Base-by-base conservation (phyloP, 805 yeast genomes). In the Saccharomycopsis fibuligera region DNA sequence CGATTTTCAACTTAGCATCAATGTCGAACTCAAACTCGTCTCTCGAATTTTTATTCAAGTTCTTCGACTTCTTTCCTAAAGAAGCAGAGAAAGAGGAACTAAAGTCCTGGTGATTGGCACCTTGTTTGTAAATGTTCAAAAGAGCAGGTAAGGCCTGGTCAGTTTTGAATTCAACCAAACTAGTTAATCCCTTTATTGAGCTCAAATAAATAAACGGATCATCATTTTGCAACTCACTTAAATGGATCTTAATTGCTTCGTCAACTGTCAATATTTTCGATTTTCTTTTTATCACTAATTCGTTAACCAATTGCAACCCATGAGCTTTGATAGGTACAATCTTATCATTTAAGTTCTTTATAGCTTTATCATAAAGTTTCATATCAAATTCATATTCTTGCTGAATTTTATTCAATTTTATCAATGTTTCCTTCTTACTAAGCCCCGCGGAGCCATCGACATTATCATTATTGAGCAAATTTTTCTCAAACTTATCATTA, bases 171-270 rank as follows among this genome's bases (percentile, higher is more conserved):
- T 68, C 76, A n/a, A 84, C 62, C 35, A 89, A 62, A 14, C 75
- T 69, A 39, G 79, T 82, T 23, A 93, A 64, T 0, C 93, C 90
- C 58, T 85, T 87, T 53, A 93, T 86, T 0, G 83, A 84, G 59
- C 87, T 91, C 47, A 93, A 62, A 60, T 87, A 93, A 14, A 93
- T 78, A 62, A 81, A 91, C 0, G 99, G 96, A 51, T 91, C 99
- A 0, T 78, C 72, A 56, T 88, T 95, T 41, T 74, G 73, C 38
- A 93, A 64, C 55, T 83, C 86, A 1, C 71, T 65, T 16, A 85
- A 58, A 60, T 85, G 86, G 12, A 87, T 63, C 16, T 76, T 70
- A 25, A 86, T 63, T 0, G 76, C 91, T 46, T 76, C 74, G 3
- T 74, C 76, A 8, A 75, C 43, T 0, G 74, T 59, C 12, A 86